phyloP scores from a whole-genome alignment of 495 filamentous ascomycete genomes.

The Tuber microsphaerosporum region DNA sequence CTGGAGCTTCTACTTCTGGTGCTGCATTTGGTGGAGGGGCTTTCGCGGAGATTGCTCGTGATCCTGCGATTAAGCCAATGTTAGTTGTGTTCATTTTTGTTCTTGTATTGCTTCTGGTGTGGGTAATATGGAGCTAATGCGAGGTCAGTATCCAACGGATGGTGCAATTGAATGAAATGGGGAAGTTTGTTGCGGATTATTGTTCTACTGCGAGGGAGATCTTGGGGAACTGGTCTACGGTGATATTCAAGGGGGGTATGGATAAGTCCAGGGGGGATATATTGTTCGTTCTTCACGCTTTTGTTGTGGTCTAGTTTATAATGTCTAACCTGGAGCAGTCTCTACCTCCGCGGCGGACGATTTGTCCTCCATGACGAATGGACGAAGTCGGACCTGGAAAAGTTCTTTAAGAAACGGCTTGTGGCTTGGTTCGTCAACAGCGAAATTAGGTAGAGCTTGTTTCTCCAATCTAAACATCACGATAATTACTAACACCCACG shows the following conservation, averaged over 20 bases:
- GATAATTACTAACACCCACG: not conserved
- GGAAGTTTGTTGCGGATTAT: not conserved
- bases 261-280: not conserved
- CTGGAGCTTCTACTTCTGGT: not conserved
- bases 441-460: not conserved
- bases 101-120: not conserved
- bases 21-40: not conserved
- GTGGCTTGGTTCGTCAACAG: not conserved
- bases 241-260: not conserved
- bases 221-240: not conserved
- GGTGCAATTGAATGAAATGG: not conserved
- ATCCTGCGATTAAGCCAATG: not conserved
- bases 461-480: not conserved
- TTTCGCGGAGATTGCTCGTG: not conserved
- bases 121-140: not conserved
- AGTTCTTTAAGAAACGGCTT: not conserved
- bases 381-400: not conserved
- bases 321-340: not conserved
- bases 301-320: not conserved
- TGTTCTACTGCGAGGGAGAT: not conserved
- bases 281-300: not conserved
- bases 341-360: not conserved
- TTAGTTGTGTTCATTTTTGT: not conserved
- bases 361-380: not conserved
- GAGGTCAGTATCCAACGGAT: not conserved